Percentiles rank a stretch among this genome's conserved stretches.
phyloP scores from a whole-genome alignment of 2,329 filamentous ascomycete species.

The Fusarium chuoi region DNA sequence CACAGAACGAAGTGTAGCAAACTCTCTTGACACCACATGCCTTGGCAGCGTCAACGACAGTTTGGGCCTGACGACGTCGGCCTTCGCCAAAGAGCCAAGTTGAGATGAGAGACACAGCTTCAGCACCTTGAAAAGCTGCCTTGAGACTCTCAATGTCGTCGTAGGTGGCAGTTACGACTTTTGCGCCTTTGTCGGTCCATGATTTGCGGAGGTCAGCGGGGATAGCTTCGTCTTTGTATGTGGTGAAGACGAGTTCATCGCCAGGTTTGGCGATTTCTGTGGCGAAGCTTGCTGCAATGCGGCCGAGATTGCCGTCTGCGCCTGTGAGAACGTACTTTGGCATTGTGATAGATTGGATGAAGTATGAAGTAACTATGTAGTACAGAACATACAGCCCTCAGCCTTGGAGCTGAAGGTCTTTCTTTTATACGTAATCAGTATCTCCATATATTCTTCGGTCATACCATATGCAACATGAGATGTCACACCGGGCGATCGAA shows the following conservation, averaged over 20 bases:
- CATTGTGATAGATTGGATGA: constrained; percentile 9
- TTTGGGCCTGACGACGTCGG: constrained; percentile 32
- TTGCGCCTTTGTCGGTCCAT: constrained; percentile 39
- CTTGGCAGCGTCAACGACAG: constrained; percentile 39
- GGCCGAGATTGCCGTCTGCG: constrained; percentile 40
- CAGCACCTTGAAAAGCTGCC: constrained; percentile 37
- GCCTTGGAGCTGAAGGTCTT: no score
- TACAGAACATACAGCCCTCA: no score
- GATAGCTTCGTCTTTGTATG: constrained; percentile 38
- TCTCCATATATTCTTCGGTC: not conserved
- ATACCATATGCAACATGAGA: not conserved
- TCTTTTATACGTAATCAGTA: not conserved
- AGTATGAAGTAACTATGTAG: not conserved
- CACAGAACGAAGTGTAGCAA: constrained; percentile 41
- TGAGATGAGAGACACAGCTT: constrained; percentile 40
- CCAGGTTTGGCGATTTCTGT: constrained; percentile 35
- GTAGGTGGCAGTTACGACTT: constrained; percentile 33
- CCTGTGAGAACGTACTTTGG: constrained; percentile 42
- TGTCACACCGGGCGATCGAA: constrained; percentile 7
- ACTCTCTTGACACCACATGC: constrained; percentile 35
- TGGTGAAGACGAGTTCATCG: constrained; percentile 39
- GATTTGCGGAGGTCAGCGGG: constrained; percentile 15
- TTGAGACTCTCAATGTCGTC: constrained; percentile 40
- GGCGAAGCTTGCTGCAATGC: constrained; percentile 37
- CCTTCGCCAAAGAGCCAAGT: constrained; percentile 41